These are phyloP conservation scores for Dactylellina leptospora DNA, from an alignment of 2,329 filamentous ascomycete genomes.

Conservation along the genomic window DNA sequence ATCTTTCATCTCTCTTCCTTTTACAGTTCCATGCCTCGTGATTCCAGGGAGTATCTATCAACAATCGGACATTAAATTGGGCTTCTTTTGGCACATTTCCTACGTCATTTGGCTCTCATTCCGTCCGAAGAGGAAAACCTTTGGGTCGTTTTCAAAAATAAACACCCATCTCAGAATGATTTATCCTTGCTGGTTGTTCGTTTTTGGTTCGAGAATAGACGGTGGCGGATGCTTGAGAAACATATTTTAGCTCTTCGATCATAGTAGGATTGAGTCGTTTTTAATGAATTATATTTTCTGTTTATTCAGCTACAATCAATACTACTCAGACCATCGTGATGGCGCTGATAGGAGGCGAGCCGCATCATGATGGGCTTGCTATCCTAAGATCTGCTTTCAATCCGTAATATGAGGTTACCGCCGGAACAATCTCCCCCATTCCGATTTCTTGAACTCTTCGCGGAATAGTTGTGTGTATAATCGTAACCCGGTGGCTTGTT, in stretches of 20 bases:
- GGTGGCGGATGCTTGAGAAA: constrained; percentile 36
- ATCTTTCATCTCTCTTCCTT: constrained; percentile 7
- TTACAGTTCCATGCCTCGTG: background rate
- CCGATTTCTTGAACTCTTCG: constrained; percentile 46
- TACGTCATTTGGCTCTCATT: constrained; percentile 53
- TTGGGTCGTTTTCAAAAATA: background rate
- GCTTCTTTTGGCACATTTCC: constrained; percentile 34
- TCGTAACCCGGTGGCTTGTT: constrained; percentile 28
- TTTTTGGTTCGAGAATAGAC: constrained; percentile 17
- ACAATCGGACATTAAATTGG: constrained; percentile 50
- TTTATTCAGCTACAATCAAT: no score
- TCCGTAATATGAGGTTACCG: background rate
- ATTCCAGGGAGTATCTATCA: background rate
- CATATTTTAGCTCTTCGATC: background rate
- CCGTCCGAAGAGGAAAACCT: constrained; percentile 44
- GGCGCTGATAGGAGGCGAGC: no score
- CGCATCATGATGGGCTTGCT: no score
- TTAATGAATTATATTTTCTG: no score
- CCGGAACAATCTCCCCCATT: constrained; percentile 42
- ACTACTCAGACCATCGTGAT: no score
- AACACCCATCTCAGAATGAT: constrained; percentile 19
- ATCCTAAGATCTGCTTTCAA: background rate
- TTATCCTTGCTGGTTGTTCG: constrained; percentile 12
- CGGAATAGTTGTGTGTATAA: constrained; percentile 41
- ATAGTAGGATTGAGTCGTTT: no score